A percentile compares a stretch with the other conserved stretches of the same genome.
Conservation (phyloP, 345 rosid genomes). For the Physaria fendleri region DNA sequence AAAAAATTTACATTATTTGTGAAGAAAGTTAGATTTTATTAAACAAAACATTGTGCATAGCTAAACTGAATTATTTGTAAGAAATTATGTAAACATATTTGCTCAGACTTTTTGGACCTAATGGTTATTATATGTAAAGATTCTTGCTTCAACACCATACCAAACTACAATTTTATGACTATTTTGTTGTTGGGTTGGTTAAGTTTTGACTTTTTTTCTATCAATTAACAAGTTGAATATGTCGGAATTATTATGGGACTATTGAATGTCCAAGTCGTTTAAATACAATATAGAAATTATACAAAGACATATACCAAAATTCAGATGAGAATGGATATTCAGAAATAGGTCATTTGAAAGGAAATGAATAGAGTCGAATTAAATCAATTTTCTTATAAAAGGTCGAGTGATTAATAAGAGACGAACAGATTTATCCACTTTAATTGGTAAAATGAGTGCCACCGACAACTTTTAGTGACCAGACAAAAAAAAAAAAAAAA, state of each 20-base stretch:
- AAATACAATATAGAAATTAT: background rate
- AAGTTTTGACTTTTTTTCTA: constrained; percentile 7
- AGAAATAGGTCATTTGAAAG: background rate
- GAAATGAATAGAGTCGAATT: background rate
- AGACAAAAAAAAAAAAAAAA: background rate
- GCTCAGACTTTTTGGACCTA: background rate
- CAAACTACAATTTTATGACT: background rate
- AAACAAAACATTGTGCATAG: background rate
- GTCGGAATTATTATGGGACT: too few relatives aligned
- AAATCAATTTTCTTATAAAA: too few relatives aligned
- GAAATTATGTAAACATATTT: background rate
- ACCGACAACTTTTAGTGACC: constrained; percentile 18
- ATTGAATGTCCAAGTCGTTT: constrained; percentile 5
- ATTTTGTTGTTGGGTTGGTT: background rate
- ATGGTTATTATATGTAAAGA: background rate
- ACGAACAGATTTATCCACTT: background rate
- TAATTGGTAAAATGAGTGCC: constrained; percentile 9
- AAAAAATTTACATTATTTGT: too few relatives aligned
- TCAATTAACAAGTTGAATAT: background rate
- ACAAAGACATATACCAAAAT: background rate
- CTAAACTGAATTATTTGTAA: background rate
- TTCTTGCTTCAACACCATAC: background rate
- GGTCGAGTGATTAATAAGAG: background rate
- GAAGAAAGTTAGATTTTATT: too few relatives aligned
- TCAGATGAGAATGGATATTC: background rate